phyloP scores from a whole-genome alignment of 2,329 filamentous ascomycete genomes.

The Hymenoscyphus occultus region DNA sequence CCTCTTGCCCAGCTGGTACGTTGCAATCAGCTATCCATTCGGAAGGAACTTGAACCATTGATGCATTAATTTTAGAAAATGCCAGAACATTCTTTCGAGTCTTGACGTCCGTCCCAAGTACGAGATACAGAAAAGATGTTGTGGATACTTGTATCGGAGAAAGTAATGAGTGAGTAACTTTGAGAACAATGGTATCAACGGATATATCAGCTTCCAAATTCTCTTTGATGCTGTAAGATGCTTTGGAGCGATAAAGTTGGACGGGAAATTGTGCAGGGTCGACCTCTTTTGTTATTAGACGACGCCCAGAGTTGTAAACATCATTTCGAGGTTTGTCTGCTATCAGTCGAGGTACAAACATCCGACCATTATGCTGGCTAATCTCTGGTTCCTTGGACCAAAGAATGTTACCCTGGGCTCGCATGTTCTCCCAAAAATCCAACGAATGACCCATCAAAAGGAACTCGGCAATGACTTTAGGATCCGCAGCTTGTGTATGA shows the following conservation, averaged over 20 bases:
- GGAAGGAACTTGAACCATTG: background rate
- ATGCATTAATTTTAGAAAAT: constrained; percentile 4
- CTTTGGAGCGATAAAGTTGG: background rate
- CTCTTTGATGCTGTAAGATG: background rate
- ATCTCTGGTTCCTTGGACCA: constrained; percentile 8
- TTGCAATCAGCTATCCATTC: background rate
- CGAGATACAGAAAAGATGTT: constrained; percentile 3
- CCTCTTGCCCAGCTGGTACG: background rate
- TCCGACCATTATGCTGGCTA: background rate
- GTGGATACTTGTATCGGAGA: background rate
- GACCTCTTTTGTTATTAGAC: constrained; percentile 10
- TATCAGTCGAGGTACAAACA: constrained; percentile 15
- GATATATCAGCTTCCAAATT: background rate
- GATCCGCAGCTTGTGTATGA: background rate
- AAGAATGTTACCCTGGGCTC: background rate
- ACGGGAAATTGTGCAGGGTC: background rate
- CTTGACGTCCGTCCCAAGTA: background rate
- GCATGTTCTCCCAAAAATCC: constrained; percentile 7
- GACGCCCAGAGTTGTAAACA: constrained; percentile 13
- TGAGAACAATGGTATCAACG: background rate
- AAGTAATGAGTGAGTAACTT: constrained; percentile 1
- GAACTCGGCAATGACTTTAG: background rate
- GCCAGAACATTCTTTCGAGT: background rate
- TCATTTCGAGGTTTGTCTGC: constrained; percentile 8
- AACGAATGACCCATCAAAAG: constrained; percentile 6